Conservation (phyloP, 768 basidiomycete genomes). For the Macrolepiota albuminosa region DNA sequence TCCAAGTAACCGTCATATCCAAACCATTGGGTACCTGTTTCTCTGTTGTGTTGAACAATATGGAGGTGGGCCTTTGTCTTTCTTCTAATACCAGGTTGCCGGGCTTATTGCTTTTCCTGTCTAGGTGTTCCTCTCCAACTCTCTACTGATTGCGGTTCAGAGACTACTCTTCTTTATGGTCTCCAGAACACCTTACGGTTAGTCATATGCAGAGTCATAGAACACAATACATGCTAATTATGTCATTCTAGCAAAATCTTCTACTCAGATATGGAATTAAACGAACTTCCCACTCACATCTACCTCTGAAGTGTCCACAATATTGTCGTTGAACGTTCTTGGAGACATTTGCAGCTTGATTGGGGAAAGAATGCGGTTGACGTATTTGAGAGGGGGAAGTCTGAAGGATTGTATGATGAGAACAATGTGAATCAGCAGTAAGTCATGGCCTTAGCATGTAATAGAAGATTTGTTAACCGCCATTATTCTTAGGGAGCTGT, state of each 20-base stretch:
- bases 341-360: conserved; percentile 28
- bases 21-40: conserved; percentile 18
- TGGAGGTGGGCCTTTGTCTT: no score
- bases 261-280: conserved; percentile 17
- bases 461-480: not conserved
- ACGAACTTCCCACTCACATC: conserved; percentile 25
- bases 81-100: no score
- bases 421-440: conserved; percentile 23
- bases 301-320: conserved; percentile 30
- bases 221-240: not conserved
- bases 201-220: no score
- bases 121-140: not conserved
- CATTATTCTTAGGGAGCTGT: not conserved
- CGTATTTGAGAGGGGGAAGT: conserved; percentile 19
- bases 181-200: not conserved
- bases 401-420: conserved; percentile 19
- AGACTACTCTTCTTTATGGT: conserved; percentile 29
- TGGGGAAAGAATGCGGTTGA: conserved; percentile 26
- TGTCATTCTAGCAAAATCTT: conserved; percentile 20
- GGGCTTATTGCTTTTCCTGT: no score
- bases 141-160: conserved; percentile 31
- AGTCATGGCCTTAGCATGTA: conserved; percentile 3
- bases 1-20: conserved; percentile 4
- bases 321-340: conserved; percentile 30
- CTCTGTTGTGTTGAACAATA: conserved; percentile 25